A percentile compares a stretch with the other conserved stretches of the same genome.
Conservation (phyloP, 2,329 filamentous ascomycete species). For the Clarireedia homoeocarpa region DNA sequence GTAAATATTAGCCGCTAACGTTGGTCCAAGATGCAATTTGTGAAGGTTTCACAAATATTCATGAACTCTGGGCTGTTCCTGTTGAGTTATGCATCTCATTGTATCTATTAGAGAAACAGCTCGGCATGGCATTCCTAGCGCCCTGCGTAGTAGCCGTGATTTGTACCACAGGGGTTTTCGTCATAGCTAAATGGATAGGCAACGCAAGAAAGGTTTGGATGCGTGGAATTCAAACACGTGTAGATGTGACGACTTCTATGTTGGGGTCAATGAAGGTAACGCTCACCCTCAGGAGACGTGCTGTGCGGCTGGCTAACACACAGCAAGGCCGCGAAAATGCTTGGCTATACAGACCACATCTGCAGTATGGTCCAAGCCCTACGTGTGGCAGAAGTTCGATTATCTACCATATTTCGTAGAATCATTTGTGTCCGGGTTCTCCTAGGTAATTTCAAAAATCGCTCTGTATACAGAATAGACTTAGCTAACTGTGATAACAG, state of each 20-base stretch:
- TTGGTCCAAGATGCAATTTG: conserved; percentile 17
- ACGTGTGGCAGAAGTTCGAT: conserved; percentile 32
- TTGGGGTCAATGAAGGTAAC: conserved; percentile 27
- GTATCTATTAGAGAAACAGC: conserved; percentile 24
- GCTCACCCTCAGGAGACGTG: background rate
- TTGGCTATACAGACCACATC: conserved; percentile 31
- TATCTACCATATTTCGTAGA: conserved; percentile 33
- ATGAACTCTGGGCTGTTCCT: conserved; percentile 28
- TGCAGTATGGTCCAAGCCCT: conserved; percentile 30
- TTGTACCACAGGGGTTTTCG: conserved; percentile 23
- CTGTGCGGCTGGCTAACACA: background rate
- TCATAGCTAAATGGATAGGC: conserved; percentile 19
- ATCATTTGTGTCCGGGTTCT: conserved; percentile 24
- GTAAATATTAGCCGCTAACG: background rate
- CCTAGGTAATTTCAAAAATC: conserved; percentile 11
- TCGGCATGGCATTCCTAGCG: conserved; percentile 24
- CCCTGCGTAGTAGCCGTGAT: conserved; percentile 19
- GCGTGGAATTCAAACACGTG: conserved; percentile 26
- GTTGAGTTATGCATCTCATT: conserved; percentile 25
- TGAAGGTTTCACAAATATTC: conserved; percentile 25
- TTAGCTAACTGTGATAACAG: conserved; percentile 6
- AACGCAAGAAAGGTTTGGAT: conserved; percentile 27
- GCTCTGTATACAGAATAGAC: background rate
- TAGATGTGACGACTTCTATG: conserved; percentile 25
- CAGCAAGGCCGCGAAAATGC: conserved; percentile 26